A percentile compares a stretch with the other conserved stretches of the same genome.
phyloP scores from a whole-genome alignment of 805 yeast genomes.

The Groenewaldozyma tartarivorans region DNA sequence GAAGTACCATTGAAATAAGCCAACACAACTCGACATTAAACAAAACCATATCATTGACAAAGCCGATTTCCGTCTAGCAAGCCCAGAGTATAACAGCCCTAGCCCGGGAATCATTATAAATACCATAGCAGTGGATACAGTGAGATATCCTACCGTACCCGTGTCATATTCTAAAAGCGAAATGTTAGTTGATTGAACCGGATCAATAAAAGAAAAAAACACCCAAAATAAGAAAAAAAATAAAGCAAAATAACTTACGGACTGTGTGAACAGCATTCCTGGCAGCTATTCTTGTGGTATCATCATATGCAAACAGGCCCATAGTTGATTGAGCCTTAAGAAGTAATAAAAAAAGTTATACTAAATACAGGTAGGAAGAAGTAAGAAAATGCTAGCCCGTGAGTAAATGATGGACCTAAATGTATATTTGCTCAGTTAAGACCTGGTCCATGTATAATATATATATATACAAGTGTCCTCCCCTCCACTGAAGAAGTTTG shows the following conservation, averaged over 20 bases:
- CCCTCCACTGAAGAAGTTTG: no score
- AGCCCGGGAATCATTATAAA: constrained; percentile 92
- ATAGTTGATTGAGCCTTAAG: no score
- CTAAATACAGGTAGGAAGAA: no score
- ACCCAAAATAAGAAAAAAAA: not conserved
- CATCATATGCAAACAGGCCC: no score
- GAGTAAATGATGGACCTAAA: no score
- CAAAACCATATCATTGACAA: constrained; percentile 74
- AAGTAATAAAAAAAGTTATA: no score
- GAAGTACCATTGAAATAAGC: constrained; percentile 87
- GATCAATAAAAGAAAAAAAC: not conserved
- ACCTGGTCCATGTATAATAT: no score
- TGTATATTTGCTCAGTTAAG: no score
- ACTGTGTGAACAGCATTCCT: not conserved
- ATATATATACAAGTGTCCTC: no score
- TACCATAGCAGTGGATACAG: constrained; percentile 42
- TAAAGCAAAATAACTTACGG: not conserved
- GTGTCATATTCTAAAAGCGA: constrained; percentile 23
- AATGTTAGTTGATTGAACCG: constrained; percentile 1
- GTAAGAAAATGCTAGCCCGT: no score
- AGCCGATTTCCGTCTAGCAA: constrained; percentile 86
- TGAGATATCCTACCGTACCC: constrained; percentile 31
- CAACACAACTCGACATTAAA: constrained; percentile 63
- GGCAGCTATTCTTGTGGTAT: not conserved
- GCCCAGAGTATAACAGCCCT: constrained; percentile 85